Evolutionary conservation across 2,329 filamentous ascomycete species (phyloP).

Genomic region (Fulvia fulva): DNA sequence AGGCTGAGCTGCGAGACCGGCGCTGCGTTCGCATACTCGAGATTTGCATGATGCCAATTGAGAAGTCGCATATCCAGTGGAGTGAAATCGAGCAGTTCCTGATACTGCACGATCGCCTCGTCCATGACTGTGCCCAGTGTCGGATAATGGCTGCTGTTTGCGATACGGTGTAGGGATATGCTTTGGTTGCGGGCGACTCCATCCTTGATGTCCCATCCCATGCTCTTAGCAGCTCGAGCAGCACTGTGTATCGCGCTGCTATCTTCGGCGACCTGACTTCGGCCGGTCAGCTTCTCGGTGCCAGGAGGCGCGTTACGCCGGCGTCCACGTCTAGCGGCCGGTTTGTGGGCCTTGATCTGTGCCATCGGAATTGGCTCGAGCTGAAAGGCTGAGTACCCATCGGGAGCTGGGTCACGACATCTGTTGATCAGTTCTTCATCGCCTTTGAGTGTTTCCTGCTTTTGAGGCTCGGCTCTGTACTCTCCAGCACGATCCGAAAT

Average conservation of each 20-base stretch:
- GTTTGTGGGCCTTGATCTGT: constrained; percentile 29
- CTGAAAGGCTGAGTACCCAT: constrained; percentile 29
- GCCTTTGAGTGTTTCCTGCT: constrained; percentile 71
- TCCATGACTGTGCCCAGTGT: constrained; percentile 90
- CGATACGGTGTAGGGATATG: constrained; percentile 63
- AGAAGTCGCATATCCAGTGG: constrained; percentile 84
- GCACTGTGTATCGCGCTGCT: constrained; percentile 69
- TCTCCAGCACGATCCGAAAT: constrained; percentile 86
- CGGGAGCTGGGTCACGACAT: constrained; percentile 65
- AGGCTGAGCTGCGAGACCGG: constrained; percentile 85
- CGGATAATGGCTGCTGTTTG: constrained; percentile 57
- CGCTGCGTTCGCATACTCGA: constrained; percentile 94
- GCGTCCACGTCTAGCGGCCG: constrained; percentile 29
- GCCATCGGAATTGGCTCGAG: constrained; percentile 31
- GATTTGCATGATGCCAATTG: constrained; percentile 97
- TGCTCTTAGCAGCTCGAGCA: constrained; percentile 68
- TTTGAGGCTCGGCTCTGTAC: constrained; percentile 75
- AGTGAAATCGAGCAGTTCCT: constrained; percentile 73
- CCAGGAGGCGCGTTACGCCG: constrained; percentile 48
- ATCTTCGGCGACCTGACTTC: constrained; percentile 67
- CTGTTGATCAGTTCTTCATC: constrained; percentile 77
- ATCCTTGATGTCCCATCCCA: constrained; percentile 76
- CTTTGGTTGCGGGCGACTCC: constrained; percentile 54
- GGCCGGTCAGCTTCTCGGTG: constrained; percentile 63
- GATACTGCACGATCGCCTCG: constrained; percentile 84